phyloP scores from a whole-genome alignment of 768 basidiomycete genomes.

The Xerocomellus intermedius region DNA sequence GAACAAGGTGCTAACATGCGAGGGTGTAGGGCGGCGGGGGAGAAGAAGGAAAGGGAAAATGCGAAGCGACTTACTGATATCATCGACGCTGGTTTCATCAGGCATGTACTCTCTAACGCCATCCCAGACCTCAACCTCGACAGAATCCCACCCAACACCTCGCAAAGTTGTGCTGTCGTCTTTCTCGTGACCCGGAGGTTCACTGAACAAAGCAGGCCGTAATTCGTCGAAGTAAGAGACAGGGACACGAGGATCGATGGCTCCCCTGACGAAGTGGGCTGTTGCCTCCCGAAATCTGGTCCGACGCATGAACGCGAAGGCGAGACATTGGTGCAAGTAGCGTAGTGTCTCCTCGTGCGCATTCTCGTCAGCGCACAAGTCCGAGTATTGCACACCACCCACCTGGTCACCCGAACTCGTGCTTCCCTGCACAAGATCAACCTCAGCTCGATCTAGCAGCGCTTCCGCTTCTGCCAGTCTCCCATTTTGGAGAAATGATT shows the following conservation, averaged over 20 bases:
- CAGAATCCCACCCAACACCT: conserved; percentile 29
- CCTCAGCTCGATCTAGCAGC: conserved; percentile 57
- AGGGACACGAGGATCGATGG: conserved; percentile 80
- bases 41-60: conserved; percentile 21
- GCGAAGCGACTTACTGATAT: conserved; percentile 70
- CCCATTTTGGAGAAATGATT: conserved; percentile 63
- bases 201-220: conserved; percentile 58
- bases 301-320: conserved; percentile 73
- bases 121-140: conserved; percentile 67
- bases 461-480: conserved; percentile 62
- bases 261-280: conserved; percentile 71
- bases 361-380: conserved; percentile 6
- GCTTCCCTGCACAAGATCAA: conserved; percentile 20
- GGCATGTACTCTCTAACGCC: conserved; percentile 76
- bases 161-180: neutral
- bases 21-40: conserved; percentile 22
- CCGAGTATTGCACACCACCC: neutral
- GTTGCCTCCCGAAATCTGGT: conserved; percentile 85
- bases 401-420: conserved; percentile 9
- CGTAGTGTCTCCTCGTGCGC: conserved; percentile 61
- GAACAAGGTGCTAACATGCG: conserved; percentile 13
- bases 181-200: neutral
- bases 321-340: conserved; percentile 80
- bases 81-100: conserved; percentile 66
- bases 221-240: conserved; percentile 78